Percentiles rank a stretch among this genome's conserved stretches.
These are phyloP conservation scores for Hippophae tibetana DNA, from an alignment of 306 rosid genomes.

Conservation along the genomic window DNA sequence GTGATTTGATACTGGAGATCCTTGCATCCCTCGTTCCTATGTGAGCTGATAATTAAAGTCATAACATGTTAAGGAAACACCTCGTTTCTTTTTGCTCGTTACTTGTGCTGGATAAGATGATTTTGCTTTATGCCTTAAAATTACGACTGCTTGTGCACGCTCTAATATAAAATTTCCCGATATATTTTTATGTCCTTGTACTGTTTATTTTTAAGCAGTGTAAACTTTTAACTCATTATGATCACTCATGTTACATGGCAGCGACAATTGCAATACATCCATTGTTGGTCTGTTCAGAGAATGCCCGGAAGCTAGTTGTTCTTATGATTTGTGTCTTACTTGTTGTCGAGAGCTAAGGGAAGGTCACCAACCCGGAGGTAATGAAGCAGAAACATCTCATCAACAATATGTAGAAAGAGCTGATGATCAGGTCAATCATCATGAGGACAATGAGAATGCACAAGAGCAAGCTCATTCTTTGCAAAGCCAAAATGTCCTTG, in stretches of 20 bases:
- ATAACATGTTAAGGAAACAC: no score
- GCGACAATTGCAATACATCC: slow-evolving; percentile 52
- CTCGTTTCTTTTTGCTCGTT: no score
- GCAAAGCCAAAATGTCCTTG: slow-evolving; percentile 10
- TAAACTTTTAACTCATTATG: not conserved
- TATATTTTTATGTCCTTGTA: not conserved
- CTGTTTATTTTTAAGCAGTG: not conserved
- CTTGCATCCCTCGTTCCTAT: no score
- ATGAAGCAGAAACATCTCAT: slow-evolving; percentile 18
- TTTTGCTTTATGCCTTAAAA: no score
- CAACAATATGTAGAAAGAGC: slow-evolving; percentile 19
- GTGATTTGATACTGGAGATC: no score
- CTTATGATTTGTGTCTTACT: slow-evolving; percentile 47
- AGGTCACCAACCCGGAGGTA: slow-evolving; percentile 23
- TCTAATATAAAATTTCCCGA: no score
- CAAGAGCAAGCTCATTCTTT: slow-evolving; percentile 11
- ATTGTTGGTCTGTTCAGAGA: slow-evolving; percentile 43
- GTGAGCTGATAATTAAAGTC: no score
- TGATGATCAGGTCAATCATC: slow-evolving; percentile 10
- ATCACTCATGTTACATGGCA: slow-evolving; percentile 9
- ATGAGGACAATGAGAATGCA: slow-evolving; percentile 4
- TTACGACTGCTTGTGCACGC: no score
- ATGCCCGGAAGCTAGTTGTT: slow-evolving; percentile 40
- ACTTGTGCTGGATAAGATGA: no score
- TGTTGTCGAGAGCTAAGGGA: slow-evolving; percentile 47